phyloP scores from a whole-genome alignment of 192 early-diverging fungal species.

The Coemansia sp. region DNA sequence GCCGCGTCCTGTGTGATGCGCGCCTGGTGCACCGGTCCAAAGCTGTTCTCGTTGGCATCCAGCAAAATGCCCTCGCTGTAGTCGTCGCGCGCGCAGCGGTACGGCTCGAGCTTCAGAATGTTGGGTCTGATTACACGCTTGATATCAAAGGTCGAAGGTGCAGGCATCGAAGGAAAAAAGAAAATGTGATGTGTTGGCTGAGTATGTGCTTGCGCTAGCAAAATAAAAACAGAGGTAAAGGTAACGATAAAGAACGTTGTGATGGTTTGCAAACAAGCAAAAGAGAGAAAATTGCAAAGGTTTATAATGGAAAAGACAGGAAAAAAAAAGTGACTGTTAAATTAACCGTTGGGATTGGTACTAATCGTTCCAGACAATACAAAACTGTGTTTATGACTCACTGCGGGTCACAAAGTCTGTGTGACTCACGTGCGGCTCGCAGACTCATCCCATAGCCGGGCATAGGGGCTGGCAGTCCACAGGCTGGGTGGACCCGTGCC shows the following conservation, averaged over 20 bases:
- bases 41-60: constrained; percentile 99
- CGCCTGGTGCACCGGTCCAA: constrained; percentile 62
- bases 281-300: background rate
- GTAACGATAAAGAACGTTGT: background rate
- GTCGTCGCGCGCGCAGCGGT: constrained; percentile 98
- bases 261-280: background rate
- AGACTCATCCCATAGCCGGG: too few species aligned
- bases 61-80: constrained; percentile 90
- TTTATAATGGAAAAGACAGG: background rate
- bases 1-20: constrained; percentile 36
- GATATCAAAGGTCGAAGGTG: constrained; percentile 56
- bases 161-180: constrained; percentile 17
- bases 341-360: background rate
- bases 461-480: too few species aligned
- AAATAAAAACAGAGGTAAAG: background rate
- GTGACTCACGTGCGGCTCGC: background rate
- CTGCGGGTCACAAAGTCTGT: background rate
- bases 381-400: constrained; percentile 7
- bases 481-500: too few species aligned
- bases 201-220: background rate
- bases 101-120: constrained; percentile 79
- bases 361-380: background rate
- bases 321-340: background rate
- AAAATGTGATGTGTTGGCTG: background rate
- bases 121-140: constrained; percentile 75